phyloP scores from a whole-genome alignment of 73 alveolate species.

The Paramecium tetraurelia region DNA sequence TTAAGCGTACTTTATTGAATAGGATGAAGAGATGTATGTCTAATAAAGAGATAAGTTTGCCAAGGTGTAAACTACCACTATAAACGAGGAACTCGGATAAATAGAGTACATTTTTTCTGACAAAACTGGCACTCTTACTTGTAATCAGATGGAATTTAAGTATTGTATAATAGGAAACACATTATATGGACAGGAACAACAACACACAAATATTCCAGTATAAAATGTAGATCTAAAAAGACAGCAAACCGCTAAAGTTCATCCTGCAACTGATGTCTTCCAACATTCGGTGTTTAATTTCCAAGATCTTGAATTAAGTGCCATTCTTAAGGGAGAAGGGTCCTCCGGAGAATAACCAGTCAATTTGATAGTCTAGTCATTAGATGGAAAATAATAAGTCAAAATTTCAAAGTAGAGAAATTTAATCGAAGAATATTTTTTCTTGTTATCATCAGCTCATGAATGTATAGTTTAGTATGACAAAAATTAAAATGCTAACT shows the following conservation, averaged over 20 bases:
- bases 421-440: conserved; percentile 47
- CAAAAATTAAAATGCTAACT: conserved; percentile 58
- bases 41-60: conserved; percentile 65
- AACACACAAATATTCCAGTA: neutral
- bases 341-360: neutral
- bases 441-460: conserved; percentile 76
- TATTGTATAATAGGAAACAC: conserved; percentile 69
- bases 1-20: conserved; percentile 72
- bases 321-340: conserved; percentile 6
- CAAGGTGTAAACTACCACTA: conserved; percentile 66
- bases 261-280: conserved; percentile 30
- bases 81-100: conserved; percentile 87
- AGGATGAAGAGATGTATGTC: conserved; percentile 70
- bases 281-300: conserved; percentile 31
- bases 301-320: conserved; percentile 15
- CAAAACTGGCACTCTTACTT: conserved; percentile 86
- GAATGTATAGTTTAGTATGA: conserved; percentile 78
- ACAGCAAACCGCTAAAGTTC: neutral
- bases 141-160: conserved; percentile 81
- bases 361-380: neutral
- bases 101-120: conserved; percentile 82
- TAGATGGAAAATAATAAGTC: neutral
- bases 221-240: neutral
- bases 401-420: neutral
- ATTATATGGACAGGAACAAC: conserved; percentile 44